A percentile compares a stretch with the other conserved stretches of the same genome.
These are phyloP conservation scores for Diaporthe sp. DNA, from an alignment of 2,329 filamentous ascomycete genomes.

Conservation along the genomic window DNA sequence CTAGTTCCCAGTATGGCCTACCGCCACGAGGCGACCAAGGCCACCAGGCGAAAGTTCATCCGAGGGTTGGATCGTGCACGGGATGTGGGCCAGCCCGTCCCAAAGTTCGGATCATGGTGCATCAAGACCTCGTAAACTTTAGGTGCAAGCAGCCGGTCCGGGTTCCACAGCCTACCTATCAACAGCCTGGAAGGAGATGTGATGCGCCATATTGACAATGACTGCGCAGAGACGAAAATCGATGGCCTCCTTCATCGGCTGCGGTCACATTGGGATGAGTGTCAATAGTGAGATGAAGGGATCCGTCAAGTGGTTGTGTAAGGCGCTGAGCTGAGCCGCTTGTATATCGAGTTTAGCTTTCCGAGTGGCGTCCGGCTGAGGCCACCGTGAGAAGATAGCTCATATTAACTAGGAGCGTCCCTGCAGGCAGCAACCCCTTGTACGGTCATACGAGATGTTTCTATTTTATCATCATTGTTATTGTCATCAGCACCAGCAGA, in stretches of 20 bases:
- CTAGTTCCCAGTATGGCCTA: conserved; percentile 13
- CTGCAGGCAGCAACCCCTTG: background rate
- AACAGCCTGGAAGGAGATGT: background rate
- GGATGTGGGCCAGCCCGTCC: conserved; percentile 13
- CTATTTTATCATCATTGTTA: background rate
- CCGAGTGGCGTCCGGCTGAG: conserved; percentile 24
- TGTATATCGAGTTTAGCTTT: background rate
- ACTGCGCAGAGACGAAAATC: background rate
- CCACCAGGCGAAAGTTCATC: background rate
- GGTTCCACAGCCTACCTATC: conserved; percentile 1
- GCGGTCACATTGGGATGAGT: background rate
- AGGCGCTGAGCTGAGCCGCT: background rate
- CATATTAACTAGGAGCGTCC: background rate
- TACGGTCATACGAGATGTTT: conserved; percentile 5
- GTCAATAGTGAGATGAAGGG: conserved; percentile 13
- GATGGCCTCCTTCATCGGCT: background rate
- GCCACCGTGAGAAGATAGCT: background rate
- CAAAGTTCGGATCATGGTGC: conserved; percentile 16
- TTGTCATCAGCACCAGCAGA: background rate
- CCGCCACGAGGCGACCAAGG: background rate
- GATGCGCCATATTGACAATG: conserved; percentile 17
- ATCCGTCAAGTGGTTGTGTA: background rate
- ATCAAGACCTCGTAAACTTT: conserved; percentile 29
- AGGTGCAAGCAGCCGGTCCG: background rate
- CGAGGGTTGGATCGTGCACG: conserved; percentile 17